Evolutionary conservation across 306 rosid species (phyloP).

Genomic region (Oemleria cerasiformis): DNA sequence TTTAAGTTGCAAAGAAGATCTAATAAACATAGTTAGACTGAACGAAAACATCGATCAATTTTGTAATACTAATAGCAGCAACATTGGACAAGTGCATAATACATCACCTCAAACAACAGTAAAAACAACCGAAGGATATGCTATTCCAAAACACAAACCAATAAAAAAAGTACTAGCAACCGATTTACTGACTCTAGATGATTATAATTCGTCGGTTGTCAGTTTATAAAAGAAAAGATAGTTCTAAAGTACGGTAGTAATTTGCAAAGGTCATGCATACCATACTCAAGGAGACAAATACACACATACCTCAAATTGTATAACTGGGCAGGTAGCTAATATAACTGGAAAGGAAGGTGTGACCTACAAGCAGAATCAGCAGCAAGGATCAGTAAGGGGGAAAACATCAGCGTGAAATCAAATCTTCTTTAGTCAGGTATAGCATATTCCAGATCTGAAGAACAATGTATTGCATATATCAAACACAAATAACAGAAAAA

Average conservation of each 20-base stretch:
- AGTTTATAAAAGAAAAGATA: not conserved
- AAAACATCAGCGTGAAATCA: not conserved
- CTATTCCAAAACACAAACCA: not conserved
- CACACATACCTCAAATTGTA: slow-evolving; percentile 78
- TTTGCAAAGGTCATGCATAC: slow-evolving; percentile 2
- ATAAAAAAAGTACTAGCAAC: not conserved
- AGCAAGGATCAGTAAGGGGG: slow-evolving; percentile 23
- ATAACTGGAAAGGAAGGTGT: slow-evolving; percentile 80
- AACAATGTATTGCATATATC: not conserved
- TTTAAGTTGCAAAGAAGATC: not conserved
- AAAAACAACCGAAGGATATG: slow-evolving; percentile 3
- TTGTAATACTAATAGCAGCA: not conserved
- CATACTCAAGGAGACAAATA: not conserved
- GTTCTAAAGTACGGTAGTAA: not conserved
- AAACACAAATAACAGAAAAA: not conserved
- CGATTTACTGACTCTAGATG: not conserved
- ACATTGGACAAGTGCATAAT: slow-evolving; percentile 2
- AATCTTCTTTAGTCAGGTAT: not conserved
- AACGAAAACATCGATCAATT: not conserved
- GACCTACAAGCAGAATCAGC: slow-evolving; percentile 54
- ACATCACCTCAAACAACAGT: not conserved
- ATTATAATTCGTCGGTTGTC: not conserved
- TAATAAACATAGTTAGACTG: not conserved
- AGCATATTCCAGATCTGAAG: not conserved
- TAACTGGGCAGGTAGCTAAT: slow-evolving; percentile 68